These are phyloP conservation scores for Sorghum bicolor DNA, from an alignment of 176 grass and related monocot species.

Conservation along the genomic window DNA sequence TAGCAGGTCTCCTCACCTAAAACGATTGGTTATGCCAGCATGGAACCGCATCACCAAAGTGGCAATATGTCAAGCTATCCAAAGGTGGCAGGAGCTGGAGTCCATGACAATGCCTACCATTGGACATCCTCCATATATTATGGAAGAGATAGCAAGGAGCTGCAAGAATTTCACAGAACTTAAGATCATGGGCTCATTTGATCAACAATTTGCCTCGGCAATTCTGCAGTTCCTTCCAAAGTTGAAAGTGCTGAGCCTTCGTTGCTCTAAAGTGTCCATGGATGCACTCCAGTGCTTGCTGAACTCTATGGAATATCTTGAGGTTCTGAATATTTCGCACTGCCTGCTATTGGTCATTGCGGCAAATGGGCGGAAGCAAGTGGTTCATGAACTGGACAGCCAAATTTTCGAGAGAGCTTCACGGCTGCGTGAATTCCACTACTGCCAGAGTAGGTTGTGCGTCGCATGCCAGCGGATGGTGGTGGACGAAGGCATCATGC, in stretches of 20 bases:
- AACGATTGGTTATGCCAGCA: constrained; percentile 88
- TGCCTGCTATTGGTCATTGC: constrained; percentile 58
- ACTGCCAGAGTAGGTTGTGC: constrained; percentile 70
- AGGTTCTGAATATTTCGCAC: constrained; percentile 91
- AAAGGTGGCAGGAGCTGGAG: constrained; percentile 64
- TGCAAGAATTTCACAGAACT: constrained; percentile 90
- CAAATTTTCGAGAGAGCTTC: constrained; percentile 52
- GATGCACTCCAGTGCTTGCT: constrained; percentile 62
- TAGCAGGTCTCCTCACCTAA: constrained; percentile 77
- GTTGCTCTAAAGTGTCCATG: constrained; percentile 77
- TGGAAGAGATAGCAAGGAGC: constrained; percentile 79
- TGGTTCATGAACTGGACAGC: constrained; percentile 61
- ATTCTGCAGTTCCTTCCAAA: constrained; percentile 63
- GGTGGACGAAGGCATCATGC: constrained; percentile 82
- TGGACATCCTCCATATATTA: constrained; percentile 62
- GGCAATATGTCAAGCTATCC: constrained; percentile 76
- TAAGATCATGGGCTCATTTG: constrained; percentile 91
- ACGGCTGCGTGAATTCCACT: constrained; percentile 57
- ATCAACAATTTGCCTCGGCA: constrained; percentile 54
- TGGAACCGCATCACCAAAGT: constrained; percentile 84
- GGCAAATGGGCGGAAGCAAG: constrained; percentile 55
- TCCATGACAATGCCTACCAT: constrained; percentile 95
- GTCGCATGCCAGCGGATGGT: constrained; percentile 78
- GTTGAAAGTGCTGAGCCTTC: constrained; percentile 83
- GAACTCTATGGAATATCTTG: constrained; percentile 53